phyloP scores from a whole-genome alignment of 768 basidiomycete species.

The Pleurotus tuoliensis region DNA sequence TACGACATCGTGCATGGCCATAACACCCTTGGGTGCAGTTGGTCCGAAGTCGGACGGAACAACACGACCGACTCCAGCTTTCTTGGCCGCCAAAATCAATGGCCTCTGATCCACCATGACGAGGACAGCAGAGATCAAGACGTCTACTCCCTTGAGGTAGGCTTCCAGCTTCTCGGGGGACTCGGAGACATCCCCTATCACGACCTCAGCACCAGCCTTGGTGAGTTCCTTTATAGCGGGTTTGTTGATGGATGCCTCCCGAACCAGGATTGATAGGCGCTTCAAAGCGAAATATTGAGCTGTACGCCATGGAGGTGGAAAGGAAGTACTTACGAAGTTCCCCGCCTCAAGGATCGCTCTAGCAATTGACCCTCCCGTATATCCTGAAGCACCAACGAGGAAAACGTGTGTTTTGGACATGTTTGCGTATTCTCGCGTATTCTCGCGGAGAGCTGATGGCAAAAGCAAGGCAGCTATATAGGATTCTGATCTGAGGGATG shows the following conservation, averaged over 20 bases:
- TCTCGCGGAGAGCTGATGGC: background rate
- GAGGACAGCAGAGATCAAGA: background rate
- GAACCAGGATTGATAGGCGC: background rate
- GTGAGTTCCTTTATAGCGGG: background rate
- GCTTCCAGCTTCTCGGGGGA: background rate
- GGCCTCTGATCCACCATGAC: background rate
- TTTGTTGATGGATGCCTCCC: background rate
- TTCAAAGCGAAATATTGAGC: background rate
- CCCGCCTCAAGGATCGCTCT: background rate
- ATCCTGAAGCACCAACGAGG: background rate
- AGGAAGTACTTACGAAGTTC: background rate
- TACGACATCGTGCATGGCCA: background rate
- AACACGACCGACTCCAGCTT: background rate
- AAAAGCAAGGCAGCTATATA: background rate
- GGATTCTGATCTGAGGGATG: no score
- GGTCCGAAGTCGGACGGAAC: conserved; percentile 2
- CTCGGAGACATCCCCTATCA: background rate
- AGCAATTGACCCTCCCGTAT: background rate
- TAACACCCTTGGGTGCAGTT: background rate
- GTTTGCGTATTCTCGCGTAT: no score
- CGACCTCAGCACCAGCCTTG: background rate
- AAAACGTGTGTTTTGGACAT: background rate
- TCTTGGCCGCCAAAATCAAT: background rate
- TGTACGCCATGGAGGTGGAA: background rate
- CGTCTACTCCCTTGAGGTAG: background rate